Conservation (phyloP, 768 basidiomycete species). For the Lactarius psammicola region DNA sequence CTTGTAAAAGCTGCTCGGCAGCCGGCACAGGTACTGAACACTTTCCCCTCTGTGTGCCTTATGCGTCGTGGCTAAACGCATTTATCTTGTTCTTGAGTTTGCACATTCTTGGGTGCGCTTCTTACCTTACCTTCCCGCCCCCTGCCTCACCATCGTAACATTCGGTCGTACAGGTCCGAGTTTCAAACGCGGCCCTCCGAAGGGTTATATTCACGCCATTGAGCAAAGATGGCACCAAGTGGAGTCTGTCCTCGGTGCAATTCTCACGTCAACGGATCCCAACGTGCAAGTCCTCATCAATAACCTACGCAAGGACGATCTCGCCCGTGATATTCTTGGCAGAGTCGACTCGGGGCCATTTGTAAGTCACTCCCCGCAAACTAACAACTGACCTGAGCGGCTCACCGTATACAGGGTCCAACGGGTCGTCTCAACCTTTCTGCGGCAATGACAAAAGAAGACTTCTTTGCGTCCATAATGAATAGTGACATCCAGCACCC, state of each 20-base stretch:
- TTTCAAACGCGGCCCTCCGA: slow-evolving; percentile 81
- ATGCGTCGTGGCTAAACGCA: slow-evolving; percentile 23
- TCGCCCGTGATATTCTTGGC: slow-evolving; percentile 73
- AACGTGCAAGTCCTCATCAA: slow-evolving; percentile 60
- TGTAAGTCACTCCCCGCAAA: slow-evolving; percentile 37
- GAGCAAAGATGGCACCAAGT: slow-evolving; percentile 91
- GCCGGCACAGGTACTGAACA: slow-evolving; percentile 47
- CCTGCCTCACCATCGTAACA: slow-evolving; percentile 8
- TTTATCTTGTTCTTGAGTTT: slow-evolving; percentile 43
- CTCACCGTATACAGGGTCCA: slow-evolving; percentile 50
- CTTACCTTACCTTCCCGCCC: not conserved
- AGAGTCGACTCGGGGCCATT: slow-evolving; percentile 81
- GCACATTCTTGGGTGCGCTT: slow-evolving; percentile 60
- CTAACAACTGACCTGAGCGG: slow-evolving; percentile 16
- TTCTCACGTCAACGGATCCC: slow-evolving; percentile 69
- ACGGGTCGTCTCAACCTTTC: slow-evolving; percentile 62
- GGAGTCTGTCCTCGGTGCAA: slow-evolving; percentile 81
- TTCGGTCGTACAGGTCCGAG: slow-evolving; percentile 55
- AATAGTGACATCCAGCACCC: slow-evolving; percentile 49
- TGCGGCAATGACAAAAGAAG: slow-evolving; percentile 66
- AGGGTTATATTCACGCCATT: slow-evolving; percentile 91
- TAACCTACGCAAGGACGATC: slow-evolving; percentile 66
- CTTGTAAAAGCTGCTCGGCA: slow-evolving; percentile 63
- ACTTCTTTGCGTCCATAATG: slow-evolving; percentile 73
- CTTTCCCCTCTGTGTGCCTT: slow-evolving; percentile 29